These are phyloP conservation scores for Microbotryum silenes-acaulis DNA, from an alignment of 1,284 basidiomycete species.

Conservation along the genomic window DNA sequence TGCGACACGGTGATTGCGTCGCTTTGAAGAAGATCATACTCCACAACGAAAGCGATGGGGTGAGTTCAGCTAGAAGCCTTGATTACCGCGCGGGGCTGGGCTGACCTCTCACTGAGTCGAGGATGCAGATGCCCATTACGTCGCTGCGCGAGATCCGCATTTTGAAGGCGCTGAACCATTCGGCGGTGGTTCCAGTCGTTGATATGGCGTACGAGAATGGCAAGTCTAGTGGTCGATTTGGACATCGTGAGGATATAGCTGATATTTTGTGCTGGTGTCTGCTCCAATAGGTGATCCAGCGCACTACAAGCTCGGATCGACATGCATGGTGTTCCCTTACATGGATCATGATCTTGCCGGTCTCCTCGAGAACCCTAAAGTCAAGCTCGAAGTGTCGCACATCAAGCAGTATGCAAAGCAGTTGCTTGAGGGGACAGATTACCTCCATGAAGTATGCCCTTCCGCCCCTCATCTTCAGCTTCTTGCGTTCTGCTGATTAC, in stretches of 20 bases:
- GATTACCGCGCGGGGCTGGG: neutral
- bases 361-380: conserved; percentile 78
- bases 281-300: conserved; percentile 41
- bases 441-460: conserved; percentile 73
- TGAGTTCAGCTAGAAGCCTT: conserved; percentile 42
- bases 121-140: conserved; percentile 61
- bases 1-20: conserved; percentile 51
- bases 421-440: conserved; percentile 85
- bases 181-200: conserved; percentile 75
- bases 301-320: conserved; percentile 49
- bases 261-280: no score
- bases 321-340: conserved; percentile 97
- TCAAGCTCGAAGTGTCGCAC: conserved; percentile 50
- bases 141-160: conserved; percentile 98
- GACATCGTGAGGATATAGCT: conserved; percentile 39
- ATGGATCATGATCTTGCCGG: conserved; percentile 99
- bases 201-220: conserved; percentile 69
- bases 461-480: neutral
- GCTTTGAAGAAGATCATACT: conserved; percentile 92
- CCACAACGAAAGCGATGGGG: conserved; percentile 92
- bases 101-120: neutral
- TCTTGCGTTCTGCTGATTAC: conserved; percentile 18
- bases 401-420: conserved; percentile 97
- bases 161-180: conserved; percentile 78
- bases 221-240: conserved; percentile 45